Evolutionary conservation across 2,329 filamentous ascomycete genomes (phyloP), one percentile per base, ranked within the genome.

Genomic region (Macrophomina tecta): DNA sequence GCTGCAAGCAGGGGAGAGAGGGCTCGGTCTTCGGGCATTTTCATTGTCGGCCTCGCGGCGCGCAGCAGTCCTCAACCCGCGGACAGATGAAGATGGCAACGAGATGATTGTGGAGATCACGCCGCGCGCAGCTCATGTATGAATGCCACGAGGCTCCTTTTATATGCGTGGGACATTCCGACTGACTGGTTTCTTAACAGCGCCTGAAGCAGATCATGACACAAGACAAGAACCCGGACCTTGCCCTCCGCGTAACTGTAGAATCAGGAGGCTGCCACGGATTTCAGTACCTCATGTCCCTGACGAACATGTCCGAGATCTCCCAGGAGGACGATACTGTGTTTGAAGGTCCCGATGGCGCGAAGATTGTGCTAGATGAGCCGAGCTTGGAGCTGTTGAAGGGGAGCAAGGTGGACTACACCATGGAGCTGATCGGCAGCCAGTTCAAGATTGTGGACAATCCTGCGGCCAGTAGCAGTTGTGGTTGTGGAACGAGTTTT

Each of bases 361-460:
- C 95, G n/a, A 95, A 92, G 78, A 88, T 99, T 9, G 90, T 98
- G 28, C 88, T 99, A 75, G 95, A 99, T 76, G 87, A 90, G 71
- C 88, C 93, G 2, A 97, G 93, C 62, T 81, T 99, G 68, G 93
- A 97, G 70, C 80, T 99, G 64, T 80, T 99, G 67, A 94, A 93
- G 76, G 95, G 94, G 9, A 97, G 94, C 81, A 97, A 94, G 77
- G 90, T 99, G 45, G 95, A 99, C 76, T 99, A 94, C 75, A 97
- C 94, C 0, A 95, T 91, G 86, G 95, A 98, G 82, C 83, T 99
- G 80, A 97, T 97, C 75, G 91, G 91, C 32, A 92, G 90, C 74
- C 94, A 98, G 81, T 99, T 99, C 80, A 97, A 97, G 84, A 93
- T 99, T 74, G 90, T 93, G 68, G 94, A 97, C 73, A 99, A 98